A percentile compares a stretch with the other conserved stretches of the same genome.
Evolutionary conservation across 169 alveolate species (phyloP).

Genomic region (Cryptosporidium baileyi): DNA sequence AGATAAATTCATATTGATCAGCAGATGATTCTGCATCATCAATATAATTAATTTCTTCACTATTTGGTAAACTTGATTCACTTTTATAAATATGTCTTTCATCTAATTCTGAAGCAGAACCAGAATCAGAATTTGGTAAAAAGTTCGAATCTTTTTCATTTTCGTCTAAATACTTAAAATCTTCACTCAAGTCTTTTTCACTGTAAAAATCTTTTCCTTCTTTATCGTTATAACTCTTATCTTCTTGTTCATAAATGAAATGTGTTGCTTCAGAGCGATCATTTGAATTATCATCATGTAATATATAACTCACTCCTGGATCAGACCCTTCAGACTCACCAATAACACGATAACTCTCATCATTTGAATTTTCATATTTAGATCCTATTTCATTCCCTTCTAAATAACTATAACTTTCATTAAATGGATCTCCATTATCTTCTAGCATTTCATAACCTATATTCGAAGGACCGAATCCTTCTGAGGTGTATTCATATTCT

Average conservation of each 20-base stretch:
- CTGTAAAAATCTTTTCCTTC: not conserved
- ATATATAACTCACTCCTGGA: constrained; percentile 36
- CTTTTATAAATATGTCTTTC: not conserved
- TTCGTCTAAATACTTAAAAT: not conserved
- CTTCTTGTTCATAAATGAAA: not conserved
- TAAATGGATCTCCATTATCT: not conserved
- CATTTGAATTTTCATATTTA: not conserved
- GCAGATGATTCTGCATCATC: not conserved
- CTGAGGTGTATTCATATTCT: constrained; percentile 42
- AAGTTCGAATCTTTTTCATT: not conserved
- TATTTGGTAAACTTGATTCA: not conserved
- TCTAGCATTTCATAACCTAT: constrained; percentile 27
- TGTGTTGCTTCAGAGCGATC: not conserved
- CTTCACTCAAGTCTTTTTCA: not conserved
- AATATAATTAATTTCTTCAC: not conserved
- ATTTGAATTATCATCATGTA: constrained; percentile 1
- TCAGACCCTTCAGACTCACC: constrained; percentile 12
- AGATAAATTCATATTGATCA: constrained; percentile 9
- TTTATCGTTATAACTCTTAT: not conserved
- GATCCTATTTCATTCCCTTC: not conserved
- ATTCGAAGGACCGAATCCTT: constrained; percentile 57
- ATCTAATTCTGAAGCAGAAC: not conserved
- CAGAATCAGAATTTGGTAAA: not conserved
- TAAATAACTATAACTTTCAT: constrained; percentile 8
- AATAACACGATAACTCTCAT: not conserved